These are phyloP conservation scores for Polymyxa betae DNA, from an alignment of 208 protist species.

Conservation along the genomic window DNA sequence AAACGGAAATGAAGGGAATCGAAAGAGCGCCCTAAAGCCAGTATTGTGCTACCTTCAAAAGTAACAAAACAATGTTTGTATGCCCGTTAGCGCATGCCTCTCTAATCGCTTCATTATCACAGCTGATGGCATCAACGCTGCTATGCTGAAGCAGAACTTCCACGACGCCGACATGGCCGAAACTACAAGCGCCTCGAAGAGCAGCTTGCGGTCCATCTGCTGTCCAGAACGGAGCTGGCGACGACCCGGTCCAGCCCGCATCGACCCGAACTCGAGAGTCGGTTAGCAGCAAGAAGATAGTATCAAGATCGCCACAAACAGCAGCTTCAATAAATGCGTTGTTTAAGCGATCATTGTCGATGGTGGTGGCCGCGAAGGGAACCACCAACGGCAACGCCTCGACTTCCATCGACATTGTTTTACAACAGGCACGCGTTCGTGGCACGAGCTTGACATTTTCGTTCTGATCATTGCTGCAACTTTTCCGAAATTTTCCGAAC, in stretches of 20 bases:
- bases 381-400: no score
- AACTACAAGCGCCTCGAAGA: not conserved
- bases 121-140: not conserved
- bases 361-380: no score
- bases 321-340: constrained; percentile 16
- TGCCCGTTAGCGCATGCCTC: constrained; percentile 25
- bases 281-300: not conserved
- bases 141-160: not conserved
- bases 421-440: no score
- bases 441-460: no score
- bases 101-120: constrained; percentile 17
- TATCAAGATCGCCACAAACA: not conserved
- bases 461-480: no score
- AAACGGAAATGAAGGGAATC: no score
- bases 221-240: constrained; percentile 24
- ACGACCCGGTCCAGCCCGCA: not conserved
- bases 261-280: not conserved
- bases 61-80: not conserved
- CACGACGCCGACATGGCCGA: not conserved
- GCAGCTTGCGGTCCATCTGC: not conserved
- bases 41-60: not conserved
- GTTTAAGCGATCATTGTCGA: not conserved
- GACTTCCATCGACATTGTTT: no score
- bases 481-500: no score
- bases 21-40: no score